These are phyloP conservation scores for Akanthomyces dipterigenus DNA, from an alignment of 2,329 filamentous ascomycete genomes.

Conservation along the genomic window DNA sequence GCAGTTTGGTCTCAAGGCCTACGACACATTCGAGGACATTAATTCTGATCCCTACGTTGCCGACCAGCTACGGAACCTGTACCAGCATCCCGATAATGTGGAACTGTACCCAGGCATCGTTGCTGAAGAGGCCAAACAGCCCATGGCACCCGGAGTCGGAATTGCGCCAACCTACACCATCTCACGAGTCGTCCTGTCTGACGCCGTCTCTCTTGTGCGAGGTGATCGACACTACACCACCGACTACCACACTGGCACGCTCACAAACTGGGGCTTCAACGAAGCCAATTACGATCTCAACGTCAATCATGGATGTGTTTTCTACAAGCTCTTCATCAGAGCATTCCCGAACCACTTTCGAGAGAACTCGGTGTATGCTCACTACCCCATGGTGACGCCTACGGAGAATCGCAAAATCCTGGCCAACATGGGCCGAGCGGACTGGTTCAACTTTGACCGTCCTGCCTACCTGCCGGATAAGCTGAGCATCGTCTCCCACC, in stretches of 20 bases:
- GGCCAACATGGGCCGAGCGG: slow-evolving; percentile 56
- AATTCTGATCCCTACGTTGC: slow-evolving; percentile 69
- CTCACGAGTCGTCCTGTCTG: slow-evolving; percentile 68
- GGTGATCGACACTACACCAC: slow-evolving; percentile 72
- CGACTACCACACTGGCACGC: slow-evolving; percentile 66
- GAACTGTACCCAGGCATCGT: slow-evolving; percentile 77
- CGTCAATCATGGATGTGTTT: slow-evolving; percentile 73
- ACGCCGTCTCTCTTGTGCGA: slow-evolving; percentile 71
- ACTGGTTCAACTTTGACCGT: slow-evolving; percentile 63
- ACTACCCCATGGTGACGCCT: slow-evolving; percentile 68
- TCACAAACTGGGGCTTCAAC: slow-evolving; percentile 81
- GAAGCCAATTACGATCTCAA: slow-evolving; percentile 66
- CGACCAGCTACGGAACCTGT: slow-evolving; percentile 58
- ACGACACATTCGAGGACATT: slow-evolving; percentile 76
- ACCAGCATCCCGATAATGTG: slow-evolving; percentile 72
- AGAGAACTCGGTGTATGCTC: slow-evolving; percentile 71
- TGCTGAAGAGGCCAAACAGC: slow-evolving; percentile 66
- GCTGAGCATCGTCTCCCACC: slow-evolving; percentile 54
- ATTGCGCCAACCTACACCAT: slow-evolving; percentile 72
- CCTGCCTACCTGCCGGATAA: slow-evolving; percentile 45
- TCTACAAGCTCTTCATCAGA: slow-evolving; percentile 76
- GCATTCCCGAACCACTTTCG: slow-evolving; percentile 78
- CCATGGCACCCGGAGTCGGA: slow-evolving; percentile 67
- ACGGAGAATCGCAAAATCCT: slow-evolving; percentile 66
- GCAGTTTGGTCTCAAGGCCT: slow-evolving; percentile 70